phyloP scores from a whole-genome alignment of 805 yeast genomes.

The Sugiyamaella valdiviana region DNA sequence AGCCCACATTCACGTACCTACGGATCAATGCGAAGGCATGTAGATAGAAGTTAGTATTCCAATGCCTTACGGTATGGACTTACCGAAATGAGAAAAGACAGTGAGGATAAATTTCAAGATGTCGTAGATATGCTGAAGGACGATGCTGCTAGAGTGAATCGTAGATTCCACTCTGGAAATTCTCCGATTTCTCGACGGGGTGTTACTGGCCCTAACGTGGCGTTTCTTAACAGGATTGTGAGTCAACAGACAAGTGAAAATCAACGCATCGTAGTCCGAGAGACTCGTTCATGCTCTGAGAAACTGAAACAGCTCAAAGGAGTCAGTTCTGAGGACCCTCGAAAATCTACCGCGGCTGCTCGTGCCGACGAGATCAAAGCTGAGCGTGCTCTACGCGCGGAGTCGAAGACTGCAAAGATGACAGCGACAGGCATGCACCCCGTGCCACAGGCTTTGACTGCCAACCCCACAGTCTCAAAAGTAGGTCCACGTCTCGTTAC shows the following conservation, averaged over 20 bases:
- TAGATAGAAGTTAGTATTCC: neutral
- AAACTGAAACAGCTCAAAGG: neutral
- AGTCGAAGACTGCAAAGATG: too few species aligned
- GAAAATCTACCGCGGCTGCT: too few species aligned
- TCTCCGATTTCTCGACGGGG: neutral
- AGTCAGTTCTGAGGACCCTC: neutral
- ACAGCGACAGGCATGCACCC: too few species aligned
- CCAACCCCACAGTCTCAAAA: too few species aligned
- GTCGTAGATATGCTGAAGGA: constrained; percentile 12
- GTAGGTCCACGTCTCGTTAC: too few species aligned
- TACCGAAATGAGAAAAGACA: neutral
- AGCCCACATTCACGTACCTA: neutral
- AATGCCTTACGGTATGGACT: neutral
- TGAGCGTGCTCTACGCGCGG: too few species aligned
- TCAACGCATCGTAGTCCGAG: neutral
- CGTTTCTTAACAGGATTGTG: constrained; percentile 7
- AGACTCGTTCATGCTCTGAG: neutral
- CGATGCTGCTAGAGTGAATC: constrained; percentile 9
- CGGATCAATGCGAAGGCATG: too few species aligned
- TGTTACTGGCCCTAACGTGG: constrained; percentile 2
- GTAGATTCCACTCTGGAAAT: neutral
- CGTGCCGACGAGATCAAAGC: too few species aligned
- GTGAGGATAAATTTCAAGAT: constrained; percentile 3
- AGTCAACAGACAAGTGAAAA: constrained; percentile 5
- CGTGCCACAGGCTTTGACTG: too few species aligned